phyloP scores from a whole-genome alignment of 1,284 basidiomycete species.

The Sporisorium sorghi region DNA sequence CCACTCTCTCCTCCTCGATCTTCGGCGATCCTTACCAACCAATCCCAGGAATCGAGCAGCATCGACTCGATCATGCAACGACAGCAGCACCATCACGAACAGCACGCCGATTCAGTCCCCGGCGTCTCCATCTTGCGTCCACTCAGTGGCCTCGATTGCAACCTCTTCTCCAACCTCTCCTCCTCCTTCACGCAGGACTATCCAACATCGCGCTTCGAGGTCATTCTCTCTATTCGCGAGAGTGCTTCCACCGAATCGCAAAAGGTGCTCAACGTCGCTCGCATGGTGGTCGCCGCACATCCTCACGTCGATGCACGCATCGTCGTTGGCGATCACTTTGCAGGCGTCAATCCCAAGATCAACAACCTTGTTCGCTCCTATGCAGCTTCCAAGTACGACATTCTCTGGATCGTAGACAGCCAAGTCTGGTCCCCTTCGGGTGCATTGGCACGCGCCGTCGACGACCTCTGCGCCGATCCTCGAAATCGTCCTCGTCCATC shows the following conservation, averaged over 20 bases:
- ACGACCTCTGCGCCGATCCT: constrained; percentile 83
- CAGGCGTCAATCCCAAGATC: constrained; percentile 96
- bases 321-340: constrained; percentile 69
- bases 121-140: constrained; percentile 66
- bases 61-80: constrained; percentile 34
- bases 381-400: constrained; percentile 80
- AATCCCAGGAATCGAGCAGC: constrained; percentile 76
- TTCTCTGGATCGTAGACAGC: constrained; percentile 96
- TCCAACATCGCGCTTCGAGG: constrained; percentile 59
- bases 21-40: constrained; percentile 56
- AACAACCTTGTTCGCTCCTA: constrained; percentile 93
- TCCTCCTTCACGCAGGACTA: constrained; percentile 66
- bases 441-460: constrained; percentile 87
- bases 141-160: constrained; percentile 65
- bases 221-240: constrained; percentile 64
- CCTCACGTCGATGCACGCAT: constrained; percentile 57
- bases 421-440: constrained; percentile 84
- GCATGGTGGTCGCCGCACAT: constrained; percentile 56
- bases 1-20: constrained; percentile 42
- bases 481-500: constrained; percentile 56
- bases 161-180: constrained; percentile 62
- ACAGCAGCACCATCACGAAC: constrained; percentile 80
- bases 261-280: constrained; percentile 60
- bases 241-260: constrained; percentile 44
- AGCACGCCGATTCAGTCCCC: constrained; percentile 71